phyloP scores from a whole-genome alignment of 257 asterid species.

The Ligustrum vulgare region DNA sequence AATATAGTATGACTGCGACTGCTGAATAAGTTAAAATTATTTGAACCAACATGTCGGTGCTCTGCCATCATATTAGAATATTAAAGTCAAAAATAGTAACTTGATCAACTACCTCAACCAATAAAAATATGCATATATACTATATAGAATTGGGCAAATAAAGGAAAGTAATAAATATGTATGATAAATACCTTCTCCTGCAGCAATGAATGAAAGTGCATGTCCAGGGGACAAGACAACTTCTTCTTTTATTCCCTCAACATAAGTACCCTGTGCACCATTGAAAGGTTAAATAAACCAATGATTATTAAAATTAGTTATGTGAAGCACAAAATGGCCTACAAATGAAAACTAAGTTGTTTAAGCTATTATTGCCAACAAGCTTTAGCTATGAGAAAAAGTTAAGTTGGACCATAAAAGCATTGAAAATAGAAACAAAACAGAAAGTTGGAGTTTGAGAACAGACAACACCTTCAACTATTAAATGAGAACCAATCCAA shows the following conservation, averaged over 20 bases:
- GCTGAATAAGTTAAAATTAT: constrained; percentile 91
- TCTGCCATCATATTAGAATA: constrained; percentile 47
- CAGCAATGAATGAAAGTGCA: constrained; percentile 85
- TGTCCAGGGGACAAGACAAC: constrained; percentile 93
- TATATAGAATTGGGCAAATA: background rate
- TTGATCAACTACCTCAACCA: constrained; percentile 10
- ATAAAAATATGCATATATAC: constrained; percentile 1
- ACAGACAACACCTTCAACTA: background rate
- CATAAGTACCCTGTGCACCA: constrained; percentile 50
- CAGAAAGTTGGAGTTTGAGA: background rate
- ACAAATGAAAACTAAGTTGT: background rate
- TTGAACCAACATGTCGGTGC: constrained; percentile 98
- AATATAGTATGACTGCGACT: constrained; percentile 99
- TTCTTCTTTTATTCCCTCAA: constrained; percentile 64
- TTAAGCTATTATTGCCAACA: background rate
- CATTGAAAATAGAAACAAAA: constrained; percentile 4
- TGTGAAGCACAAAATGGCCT: background rate
- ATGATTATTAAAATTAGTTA: background rate
- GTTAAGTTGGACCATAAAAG: background rate
- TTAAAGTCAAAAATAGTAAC: background rate
- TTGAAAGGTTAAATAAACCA: background rate
- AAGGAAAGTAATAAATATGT: constrained; percentile 21
- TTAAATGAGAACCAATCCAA: background rate
- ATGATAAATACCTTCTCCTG: constrained; percentile 63
- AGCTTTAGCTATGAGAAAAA: background rate